Evolutionary conservation across 306 rosid species (phyloP).

Genomic region (Casuarina cunninghamiana): DNA sequence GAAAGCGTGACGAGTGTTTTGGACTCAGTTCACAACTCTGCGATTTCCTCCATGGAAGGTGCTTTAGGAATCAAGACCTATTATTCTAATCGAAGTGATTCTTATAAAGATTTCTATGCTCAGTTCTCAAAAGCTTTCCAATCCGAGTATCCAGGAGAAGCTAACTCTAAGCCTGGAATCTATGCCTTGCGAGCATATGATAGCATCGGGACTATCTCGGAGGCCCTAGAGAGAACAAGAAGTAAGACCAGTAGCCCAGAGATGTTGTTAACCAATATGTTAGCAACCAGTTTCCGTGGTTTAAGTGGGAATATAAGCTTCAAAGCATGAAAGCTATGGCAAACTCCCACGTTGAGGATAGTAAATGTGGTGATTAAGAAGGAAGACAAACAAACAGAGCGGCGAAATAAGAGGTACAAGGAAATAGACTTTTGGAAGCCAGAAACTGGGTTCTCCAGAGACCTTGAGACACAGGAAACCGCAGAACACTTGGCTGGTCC

Average conservation of each 20-base stretch:
- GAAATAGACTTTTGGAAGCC: conserved; percentile 57
- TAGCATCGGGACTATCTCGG: conserved; percentile 20
- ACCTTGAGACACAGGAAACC: neutral
- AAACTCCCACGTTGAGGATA: conserved; percentile 15
- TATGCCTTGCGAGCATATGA: conserved; percentile 38
- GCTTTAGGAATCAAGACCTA: too few relatives aligned
- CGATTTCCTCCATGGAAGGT: too few relatives aligned
- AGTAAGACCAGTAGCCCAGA: neutral
- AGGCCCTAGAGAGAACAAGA: conserved; percentile 1
- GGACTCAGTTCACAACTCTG: too few relatives aligned
- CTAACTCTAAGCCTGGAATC: conserved; percentile 26
- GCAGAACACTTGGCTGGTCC: neutral
- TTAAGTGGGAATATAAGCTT: conserved; percentile 31
- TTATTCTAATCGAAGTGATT: too few relatives aligned
- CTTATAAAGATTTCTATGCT: too few relatives aligned
- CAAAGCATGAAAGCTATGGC: conserved; percentile 16
- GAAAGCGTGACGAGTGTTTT: neutral
- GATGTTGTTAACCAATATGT: neutral
- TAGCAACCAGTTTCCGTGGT: conserved; percentile 23
- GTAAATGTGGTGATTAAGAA: conserved; percentile 22
- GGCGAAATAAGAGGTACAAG: conserved; percentile 18
- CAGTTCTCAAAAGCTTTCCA: too few relatives aligned
- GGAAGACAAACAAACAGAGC: neutral
- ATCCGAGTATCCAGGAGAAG: conserved; percentile 9
- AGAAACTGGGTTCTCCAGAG: too few relatives aligned